Evolutionary conservation across 257 asterid species (phyloP), one percentile per base, ranked within the genome.

Genomic region (Solanum sitiens): DNA sequence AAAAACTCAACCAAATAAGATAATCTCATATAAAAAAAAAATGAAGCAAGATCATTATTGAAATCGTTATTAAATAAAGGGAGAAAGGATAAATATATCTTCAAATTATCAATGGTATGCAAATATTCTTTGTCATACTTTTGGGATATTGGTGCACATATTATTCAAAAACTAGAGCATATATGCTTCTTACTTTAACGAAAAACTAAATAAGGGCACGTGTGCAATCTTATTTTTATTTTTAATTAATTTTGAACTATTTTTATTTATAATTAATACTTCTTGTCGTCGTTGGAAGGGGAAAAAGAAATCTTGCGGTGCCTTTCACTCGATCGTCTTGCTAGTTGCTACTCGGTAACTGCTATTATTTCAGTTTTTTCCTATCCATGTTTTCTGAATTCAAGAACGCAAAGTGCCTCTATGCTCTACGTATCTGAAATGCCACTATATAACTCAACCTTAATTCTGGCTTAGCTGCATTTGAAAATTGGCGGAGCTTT

Each of bases 41-140:
- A 37, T 37, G 1, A 37, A 37, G 5, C 39, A 6, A 37, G 39
- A 37, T 5, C 39, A 37, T 37, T 37, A 37, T 5, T 1, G 0
- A 6, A 37, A 37, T 0, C 39, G 7, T 37, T 1, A 37, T 27
- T 1, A 37, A 37, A 37, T 37, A 37, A 37, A 35, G 1, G 39
- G 2, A 37, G 5, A 35, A 37, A 37, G 2, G 39, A 37, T 37
- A 37, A 37, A 37, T 37, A 37, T 37, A 37, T 35, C 0, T 35
- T 0, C 0, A 35, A 5, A 5, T 0, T 35, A 35, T 35, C 39
- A 35, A 35, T 35, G 5, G 7, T 35, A 35, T 35, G 37, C 0
- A 35, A 0, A 35, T 35, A 35, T 1, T 35, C 1, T 5, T 0
- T 1, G 7, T 35, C 7, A 5, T 35, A 35, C 0, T 35, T 4